These are phyloP conservation scores for Hyaloscypha finlandica DNA, from an alignment of 495 filamentous ascomycete genomes.

Conservation along the genomic window DNA sequence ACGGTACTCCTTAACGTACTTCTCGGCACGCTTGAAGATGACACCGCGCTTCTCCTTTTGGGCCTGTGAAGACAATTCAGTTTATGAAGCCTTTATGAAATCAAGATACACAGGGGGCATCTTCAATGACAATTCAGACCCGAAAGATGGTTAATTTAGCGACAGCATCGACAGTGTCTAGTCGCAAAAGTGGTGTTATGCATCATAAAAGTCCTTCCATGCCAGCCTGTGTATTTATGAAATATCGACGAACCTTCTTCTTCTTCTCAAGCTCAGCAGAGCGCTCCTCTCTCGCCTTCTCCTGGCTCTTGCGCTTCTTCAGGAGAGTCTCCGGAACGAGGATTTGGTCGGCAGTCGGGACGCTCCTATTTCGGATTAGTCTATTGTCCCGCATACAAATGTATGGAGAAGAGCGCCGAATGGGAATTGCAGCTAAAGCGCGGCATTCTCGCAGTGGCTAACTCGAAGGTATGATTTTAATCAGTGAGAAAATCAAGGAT, in stretches of 20 bases:
- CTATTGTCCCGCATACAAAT: slow-evolving; percentile 61
- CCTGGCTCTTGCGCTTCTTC: slow-evolving; percentile 99
- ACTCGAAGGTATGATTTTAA: slow-evolving; percentile 77
- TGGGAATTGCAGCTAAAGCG: slow-evolving; percentile 81
- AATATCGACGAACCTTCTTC: slow-evolving; percentile 74
- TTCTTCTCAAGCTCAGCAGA: slow-evolving; percentile 77
- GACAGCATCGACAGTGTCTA: slow-evolving; percentile 97
- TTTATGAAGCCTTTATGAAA: slow-evolving; percentile 3
- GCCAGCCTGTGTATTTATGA: slow-evolving; percentile 45
- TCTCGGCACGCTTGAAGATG: slow-evolving; percentile 99
- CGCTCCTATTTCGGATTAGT: slow-evolving; percentile 58
- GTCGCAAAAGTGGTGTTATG: slow-evolving; percentile 76
- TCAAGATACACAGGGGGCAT: slow-evolving; percentile 26
- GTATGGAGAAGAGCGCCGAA: slow-evolving; percentile 75
- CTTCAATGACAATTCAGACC: slow-evolving; percentile 69
- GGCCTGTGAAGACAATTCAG: slow-evolving; percentile 56
- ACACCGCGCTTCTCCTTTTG: slow-evolving; percentile 95
- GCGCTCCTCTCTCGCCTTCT: slow-evolving; percentile 92
- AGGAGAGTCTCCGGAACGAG: slow-evolving; percentile 97
- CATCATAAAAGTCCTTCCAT: slow-evolving; percentile 57
- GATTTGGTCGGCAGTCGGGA: slow-evolving; percentile 88
- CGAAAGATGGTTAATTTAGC: slow-evolving; percentile 99
- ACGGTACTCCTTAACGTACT: slow-evolving; percentile 99
- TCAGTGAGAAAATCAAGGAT: slow-evolving; percentile 60
- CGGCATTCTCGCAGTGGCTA: slow-evolving; percentile 83